Evolutionary conservation across 495 filamentous ascomycete genomes (phyloP).

Genomic region (Xylaria curta): DNA sequence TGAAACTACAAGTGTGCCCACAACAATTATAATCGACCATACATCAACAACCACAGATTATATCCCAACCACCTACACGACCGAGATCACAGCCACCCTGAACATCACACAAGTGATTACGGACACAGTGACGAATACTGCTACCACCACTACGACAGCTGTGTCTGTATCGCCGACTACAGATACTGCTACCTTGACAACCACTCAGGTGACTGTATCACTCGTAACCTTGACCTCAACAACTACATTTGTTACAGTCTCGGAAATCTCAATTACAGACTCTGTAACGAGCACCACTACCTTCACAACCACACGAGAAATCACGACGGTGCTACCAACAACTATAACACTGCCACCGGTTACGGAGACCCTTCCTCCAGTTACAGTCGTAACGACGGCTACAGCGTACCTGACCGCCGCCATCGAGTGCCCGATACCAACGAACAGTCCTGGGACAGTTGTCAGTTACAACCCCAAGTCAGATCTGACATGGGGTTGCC

Average conservation of each 20-base stretch:
- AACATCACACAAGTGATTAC: conserved; percentile 36
- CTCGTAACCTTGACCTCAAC: conserved; percentile 36
- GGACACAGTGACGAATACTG: conserved; percentile 36
- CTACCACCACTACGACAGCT: conserved; percentile 24
- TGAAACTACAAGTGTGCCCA: conserved; percentile 36
- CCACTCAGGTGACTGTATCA: conserved; percentile 37
- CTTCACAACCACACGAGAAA: conserved; percentile 39
- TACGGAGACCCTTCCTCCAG: conserved; percentile 41
- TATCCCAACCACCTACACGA: conserved; percentile 38
- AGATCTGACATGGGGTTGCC: conserved; percentile 64
- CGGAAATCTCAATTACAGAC: conserved; percentile 38
- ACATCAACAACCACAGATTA: conserved; percentile 35
- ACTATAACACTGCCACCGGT: conserved; percentile 37
- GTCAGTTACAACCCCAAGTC: conserved; percentile 33
- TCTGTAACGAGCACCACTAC: conserved; percentile 41
- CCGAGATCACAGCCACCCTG: conserved; percentile 31
- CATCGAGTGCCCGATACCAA: conserved; percentile 41
- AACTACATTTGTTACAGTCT: conserved; percentile 38
- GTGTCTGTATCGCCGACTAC: conserved; percentile 33
- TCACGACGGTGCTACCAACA: conserved; percentile 36
- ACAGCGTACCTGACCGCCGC: conserved; percentile 39
- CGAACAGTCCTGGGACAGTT: conserved; percentile 24
- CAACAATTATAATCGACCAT: conserved; percentile 41
- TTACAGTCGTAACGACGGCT: conserved; percentile 34
- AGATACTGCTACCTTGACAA: conserved; percentile 33